Evolutionary conservation across 2,329 filamentous ascomycete genomes (phyloP).

Genomic region (Calonectria montana): DNA sequence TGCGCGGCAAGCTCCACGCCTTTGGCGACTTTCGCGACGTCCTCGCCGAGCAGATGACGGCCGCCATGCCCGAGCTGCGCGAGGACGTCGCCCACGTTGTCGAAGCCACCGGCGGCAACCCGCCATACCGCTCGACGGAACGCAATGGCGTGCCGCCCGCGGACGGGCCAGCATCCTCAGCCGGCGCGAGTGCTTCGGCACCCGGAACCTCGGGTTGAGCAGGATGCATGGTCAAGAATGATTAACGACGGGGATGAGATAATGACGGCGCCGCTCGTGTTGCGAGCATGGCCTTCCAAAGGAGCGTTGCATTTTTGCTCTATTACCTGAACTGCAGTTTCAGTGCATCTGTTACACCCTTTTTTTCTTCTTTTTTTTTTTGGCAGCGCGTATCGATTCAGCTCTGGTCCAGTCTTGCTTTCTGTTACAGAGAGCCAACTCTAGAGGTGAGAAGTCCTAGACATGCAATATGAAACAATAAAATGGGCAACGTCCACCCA

Average conservation of each 20-base stretch:
- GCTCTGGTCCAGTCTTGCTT: neutral
- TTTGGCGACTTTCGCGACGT: conserved; percentile 72
- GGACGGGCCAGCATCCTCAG: neutral
- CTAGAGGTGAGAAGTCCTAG: neutral
- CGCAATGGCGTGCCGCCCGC: conserved; percentile 21
- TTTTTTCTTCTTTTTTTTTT: neutral
- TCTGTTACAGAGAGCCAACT: neutral
- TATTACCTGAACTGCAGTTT: neutral
- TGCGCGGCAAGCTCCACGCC: conserved; percentile 72
- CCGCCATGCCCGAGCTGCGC: conserved; percentile 69
- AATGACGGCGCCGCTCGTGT: conserved; percentile 13
- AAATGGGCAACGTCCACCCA: neutral
- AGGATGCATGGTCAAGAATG: neutral
- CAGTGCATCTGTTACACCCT: neutral
- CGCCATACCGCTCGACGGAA: conserved; percentile 24
- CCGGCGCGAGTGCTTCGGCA: conserved; percentile 13
- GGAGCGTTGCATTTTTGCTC: neutral
- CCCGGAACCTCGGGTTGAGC: conserved; percentile 23
- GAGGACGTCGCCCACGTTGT: conserved; percentile 65
- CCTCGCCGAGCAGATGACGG: conserved; percentile 67
- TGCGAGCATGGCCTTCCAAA: conserved; percentile 14
- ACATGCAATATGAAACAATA: neutral
- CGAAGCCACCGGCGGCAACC: conserved; percentile 55
- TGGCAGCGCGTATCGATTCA: neutral
- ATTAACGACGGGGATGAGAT: neutral